These are phyloP conservation scores for Solanum pennellii DNA, from an alignment of 257 asterid species.

Conservation along the genomic window DNA sequence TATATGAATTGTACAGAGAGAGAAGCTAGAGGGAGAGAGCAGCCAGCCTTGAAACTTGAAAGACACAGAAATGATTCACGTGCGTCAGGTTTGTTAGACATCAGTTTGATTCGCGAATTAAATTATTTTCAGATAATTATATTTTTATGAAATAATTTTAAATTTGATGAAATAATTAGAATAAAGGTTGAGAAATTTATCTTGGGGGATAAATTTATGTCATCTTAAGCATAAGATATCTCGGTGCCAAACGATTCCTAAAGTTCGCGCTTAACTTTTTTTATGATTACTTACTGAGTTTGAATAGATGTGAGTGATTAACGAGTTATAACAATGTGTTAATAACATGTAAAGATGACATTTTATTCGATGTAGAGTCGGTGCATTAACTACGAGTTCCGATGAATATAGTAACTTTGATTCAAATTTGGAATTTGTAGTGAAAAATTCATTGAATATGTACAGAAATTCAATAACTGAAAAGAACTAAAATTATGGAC, in stretches of 20 bases:
- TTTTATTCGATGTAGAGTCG: accelerated
- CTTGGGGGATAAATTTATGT: not conserved
- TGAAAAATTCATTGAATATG: not conserved
- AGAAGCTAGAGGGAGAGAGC: not conserved
- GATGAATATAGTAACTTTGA: not conserved
- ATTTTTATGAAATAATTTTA: not conserved
- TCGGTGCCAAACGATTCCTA: not conserved
- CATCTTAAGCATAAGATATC: not conserved
- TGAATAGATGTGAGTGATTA: not conserved
- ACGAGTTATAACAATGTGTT: not conserved
- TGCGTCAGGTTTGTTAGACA: not conserved
- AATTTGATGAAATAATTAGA: not conserved
- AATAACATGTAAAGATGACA: not conserved
- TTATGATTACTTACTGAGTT: not conserved
- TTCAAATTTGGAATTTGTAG: accelerated
- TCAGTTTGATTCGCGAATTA: not conserved
- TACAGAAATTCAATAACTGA: not conserved
- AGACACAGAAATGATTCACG: not conserved
- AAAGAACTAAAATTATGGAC: not conserved
- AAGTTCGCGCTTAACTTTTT: not conserved
- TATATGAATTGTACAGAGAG: not conserved
- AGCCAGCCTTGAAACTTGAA: not conserved
- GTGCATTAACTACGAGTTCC: not conserved
- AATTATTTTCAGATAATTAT: accelerated
- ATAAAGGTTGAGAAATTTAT: not conserved